Percentiles rank a stretch among this genome's conserved stretches.
phyloP scores from a whole-genome alignment of 1,139 yeast species.

The Pichia sp. region DNA sequence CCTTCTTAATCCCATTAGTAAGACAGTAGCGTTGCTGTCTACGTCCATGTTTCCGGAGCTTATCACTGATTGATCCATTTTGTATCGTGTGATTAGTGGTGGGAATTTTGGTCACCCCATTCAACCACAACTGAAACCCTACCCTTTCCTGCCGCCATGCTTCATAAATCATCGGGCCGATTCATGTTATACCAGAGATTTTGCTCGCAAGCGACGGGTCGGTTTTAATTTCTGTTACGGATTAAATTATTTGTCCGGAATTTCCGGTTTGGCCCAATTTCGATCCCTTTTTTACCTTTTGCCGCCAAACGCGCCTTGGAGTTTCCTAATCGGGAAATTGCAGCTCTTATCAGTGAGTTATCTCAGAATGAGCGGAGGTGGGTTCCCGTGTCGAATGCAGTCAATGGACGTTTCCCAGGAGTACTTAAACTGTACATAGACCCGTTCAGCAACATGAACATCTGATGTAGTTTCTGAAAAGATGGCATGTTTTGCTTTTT shows the following conservation, averaged over 20 bases:
- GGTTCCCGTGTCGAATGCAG: background rate
- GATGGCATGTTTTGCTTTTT: background rate
- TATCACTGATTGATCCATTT: constrained; percentile 8
- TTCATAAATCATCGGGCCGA: background rate
- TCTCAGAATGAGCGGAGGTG: no score
- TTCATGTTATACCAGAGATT: background rate
- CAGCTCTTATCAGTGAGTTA: no score
- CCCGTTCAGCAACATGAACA: background rate
- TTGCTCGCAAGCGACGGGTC: background rate
- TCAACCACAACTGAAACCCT: background rate
- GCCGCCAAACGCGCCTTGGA: no score
- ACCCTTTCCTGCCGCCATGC: background rate
- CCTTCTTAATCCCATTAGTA: constrained; percentile 77
- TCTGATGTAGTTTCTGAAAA: background rate
- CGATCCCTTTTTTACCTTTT: no score
- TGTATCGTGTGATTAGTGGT: no score
- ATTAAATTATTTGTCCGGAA: no score
- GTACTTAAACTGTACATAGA: background rate
- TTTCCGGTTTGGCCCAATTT: no score
- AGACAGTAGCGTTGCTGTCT: constrained; percentile 61
- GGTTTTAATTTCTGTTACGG: no score
- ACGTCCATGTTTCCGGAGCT: constrained; percentile 11
- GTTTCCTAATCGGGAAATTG: no score
- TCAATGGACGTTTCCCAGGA: background rate
- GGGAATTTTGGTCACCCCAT: no score